A percentile compares a stretch with the other conserved stretches of the same genome.
These are phyloP conservation scores for Blastobotrys indianensis DNA, from an alignment of 1,139 yeast species.

Conservation along the genomic window DNA sequence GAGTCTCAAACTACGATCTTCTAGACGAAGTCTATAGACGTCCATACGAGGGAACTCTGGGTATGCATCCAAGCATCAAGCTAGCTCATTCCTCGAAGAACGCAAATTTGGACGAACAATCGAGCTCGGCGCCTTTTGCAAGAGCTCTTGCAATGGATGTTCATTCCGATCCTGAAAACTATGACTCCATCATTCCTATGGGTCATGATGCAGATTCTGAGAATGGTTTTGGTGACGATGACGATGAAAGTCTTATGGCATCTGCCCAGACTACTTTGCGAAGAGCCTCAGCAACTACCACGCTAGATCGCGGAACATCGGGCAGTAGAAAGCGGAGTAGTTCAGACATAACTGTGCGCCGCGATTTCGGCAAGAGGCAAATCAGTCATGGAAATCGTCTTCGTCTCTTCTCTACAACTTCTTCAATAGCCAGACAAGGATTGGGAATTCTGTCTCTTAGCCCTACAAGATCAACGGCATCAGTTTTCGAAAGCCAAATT, in stretches of 20 bases:
- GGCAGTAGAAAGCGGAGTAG: slow-evolving; percentile 7
- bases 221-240: slow-evolving; percentile 13
- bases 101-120: slow-evolving; percentile 5
- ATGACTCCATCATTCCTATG: not conserved
- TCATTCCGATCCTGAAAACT: slow-evolving; percentile 6
- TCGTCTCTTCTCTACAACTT: slow-evolving; percentile 18
- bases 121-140: not conserved
- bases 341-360: slow-evolving; percentile 5
- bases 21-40: slow-evolving; percentile 29
- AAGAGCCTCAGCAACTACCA: too few species aligned
- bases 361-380: not conserved
- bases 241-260: slow-evolving; percentile 6
- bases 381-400: slow-evolving; percentile 3
- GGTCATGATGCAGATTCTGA: slow-evolving; percentile 16
- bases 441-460: slow-evolving; percentile 15
- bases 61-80: slow-evolving; percentile 13
- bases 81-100: slow-evolving; percentile 6
- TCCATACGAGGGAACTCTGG: slow-evolving; percentile 28
- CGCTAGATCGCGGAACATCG: not conserved
- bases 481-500: slow-evolving; percentile 5
- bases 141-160: not conserved
- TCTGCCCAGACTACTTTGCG: not conserved
- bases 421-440: slow-evolving; percentile 17
- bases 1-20: slow-evolving; percentile 27
- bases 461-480: slow-evolving; percentile 18